These are phyloP conservation scores for Dichotomocladium elegans DNA, from an alignment of 371 early-diverging fungal genomes.

Conservation along the genomic window DNA sequence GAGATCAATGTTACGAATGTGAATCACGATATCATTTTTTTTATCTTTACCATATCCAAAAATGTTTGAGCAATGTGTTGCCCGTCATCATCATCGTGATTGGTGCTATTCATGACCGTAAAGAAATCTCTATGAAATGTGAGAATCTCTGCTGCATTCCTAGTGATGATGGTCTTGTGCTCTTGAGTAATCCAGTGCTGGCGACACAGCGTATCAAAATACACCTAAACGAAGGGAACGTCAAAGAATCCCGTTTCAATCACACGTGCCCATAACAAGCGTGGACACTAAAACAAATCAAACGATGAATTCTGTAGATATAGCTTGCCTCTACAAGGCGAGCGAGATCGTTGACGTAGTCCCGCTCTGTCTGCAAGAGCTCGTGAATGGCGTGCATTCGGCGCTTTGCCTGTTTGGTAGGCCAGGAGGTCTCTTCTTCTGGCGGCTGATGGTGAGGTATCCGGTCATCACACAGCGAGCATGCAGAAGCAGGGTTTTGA, in stretches of 20 bases:
- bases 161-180: slow-evolving; percentile 27
- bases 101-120: slow-evolving; percentile 7
- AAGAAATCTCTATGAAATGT: slow-evolving; percentile 29
- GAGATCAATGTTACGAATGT: too few species aligned
- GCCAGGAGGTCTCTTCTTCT: background rate
- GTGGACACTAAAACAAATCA: too few species aligned
- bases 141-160: slow-evolving; percentile 34
- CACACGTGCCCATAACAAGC: too few species aligned
- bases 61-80: slow-evolving; percentile 28
- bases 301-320: too few species aligned
- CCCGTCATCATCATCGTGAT: background rate
- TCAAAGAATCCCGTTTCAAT: background rate
- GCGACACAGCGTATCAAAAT: slow-evolving; percentile 20
- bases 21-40: too few species aligned
- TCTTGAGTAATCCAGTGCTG: slow-evolving; percentile 35
- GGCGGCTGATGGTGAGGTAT: background rate
- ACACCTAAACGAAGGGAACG: slow-evolving; percentile 18
- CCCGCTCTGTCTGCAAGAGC: slow-evolving; percentile 41
- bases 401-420: slow-evolving; percentile 17
- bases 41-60: slow-evolving; percentile 39
- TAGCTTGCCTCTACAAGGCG: slow-evolving; percentile 34
- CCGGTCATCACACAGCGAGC: background rate
- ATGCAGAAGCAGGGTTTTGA: background rate
- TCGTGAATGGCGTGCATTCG: slow-evolving; percentile 41
- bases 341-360: slow-evolving; percentile 35